phyloP scores from a whole-genome alignment of 2,329 filamentous ascomycete genomes.

The Aspergillus udagawae region DNA sequence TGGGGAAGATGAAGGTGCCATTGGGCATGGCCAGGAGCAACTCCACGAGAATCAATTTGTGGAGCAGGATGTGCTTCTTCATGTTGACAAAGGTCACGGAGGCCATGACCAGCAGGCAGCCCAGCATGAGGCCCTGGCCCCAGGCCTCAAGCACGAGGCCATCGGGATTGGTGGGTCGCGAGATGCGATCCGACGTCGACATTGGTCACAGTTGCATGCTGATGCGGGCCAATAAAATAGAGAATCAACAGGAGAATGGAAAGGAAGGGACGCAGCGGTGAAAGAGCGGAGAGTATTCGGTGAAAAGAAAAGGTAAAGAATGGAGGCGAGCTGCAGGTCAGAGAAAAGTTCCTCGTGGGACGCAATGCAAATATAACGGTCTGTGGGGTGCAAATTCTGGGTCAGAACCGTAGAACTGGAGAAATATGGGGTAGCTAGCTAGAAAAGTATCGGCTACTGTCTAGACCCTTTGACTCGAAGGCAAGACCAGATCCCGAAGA shows the following conservation, averaged over 20 bases:
- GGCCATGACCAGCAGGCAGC: conserved; percentile 47
- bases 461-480: too few relatives aligned
- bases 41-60: conserved; percentile 52
- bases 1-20: conserved; percentile 57
- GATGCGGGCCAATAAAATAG: not conserved
- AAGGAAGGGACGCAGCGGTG: not conserved
- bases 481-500: too few relatives aligned
- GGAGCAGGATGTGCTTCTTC: conserved; percentile 44
- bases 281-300: not conserved
- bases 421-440: not conserved
- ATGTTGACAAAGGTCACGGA: conserved; percentile 50
- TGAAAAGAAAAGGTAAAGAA: not conserved
- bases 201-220: conserved; percentile 3
- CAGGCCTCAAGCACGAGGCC: conserved; percentile 44
- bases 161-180: conserved; percentile 25
- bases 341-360: not conserved
- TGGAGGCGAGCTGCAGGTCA: not conserved
- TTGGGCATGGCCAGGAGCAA: conserved; percentile 55
- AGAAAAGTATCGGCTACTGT: too few relatives aligned
- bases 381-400: not conserved
- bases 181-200: conserved; percentile 11
- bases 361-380: not conserved
- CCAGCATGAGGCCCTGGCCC: conserved; percentile 49
- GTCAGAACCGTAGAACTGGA: not conserved
- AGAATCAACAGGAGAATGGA: not conserved